phyloP scores from a whole-genome alignment of 345 rosid species.

The Carallia brachiata region DNA sequence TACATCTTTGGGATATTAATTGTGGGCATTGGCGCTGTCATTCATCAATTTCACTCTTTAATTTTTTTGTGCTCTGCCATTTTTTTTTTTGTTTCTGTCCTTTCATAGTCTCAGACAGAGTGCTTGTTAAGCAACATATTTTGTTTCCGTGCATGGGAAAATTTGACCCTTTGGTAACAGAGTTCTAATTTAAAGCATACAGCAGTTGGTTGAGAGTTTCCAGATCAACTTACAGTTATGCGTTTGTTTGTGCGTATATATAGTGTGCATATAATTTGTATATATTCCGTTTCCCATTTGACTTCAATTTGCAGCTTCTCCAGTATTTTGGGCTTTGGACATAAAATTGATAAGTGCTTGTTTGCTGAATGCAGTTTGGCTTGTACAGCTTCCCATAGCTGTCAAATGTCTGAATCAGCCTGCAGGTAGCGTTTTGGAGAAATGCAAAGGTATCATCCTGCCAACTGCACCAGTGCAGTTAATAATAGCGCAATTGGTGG shows the following conservation, averaged over 20 bases:
- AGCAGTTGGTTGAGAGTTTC: not conserved
- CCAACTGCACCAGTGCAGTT: slow-evolving; percentile 94
- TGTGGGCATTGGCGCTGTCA: not conserved
- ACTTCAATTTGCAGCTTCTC: not conserved
- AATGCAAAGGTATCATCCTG: slow-evolving; percentile 97
- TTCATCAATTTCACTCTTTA: not conserved
- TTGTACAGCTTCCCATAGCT: slow-evolving; percentile 33
- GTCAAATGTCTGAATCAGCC: slow-evolving; percentile 70
- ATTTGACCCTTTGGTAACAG: not conserved
- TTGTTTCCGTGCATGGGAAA: not conserved
- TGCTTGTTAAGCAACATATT: not conserved
- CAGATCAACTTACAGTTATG: not conserved
- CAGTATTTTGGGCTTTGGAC: slow-evolving; percentile 4
- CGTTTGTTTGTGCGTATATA: not conserved
- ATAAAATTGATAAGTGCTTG: not conserved
- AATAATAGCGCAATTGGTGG: slow-evolving; percentile 76
- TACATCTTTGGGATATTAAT: not conserved
- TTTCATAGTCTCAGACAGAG: not conserved
- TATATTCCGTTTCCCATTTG: too few relatives aligned
- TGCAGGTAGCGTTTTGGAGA: slow-evolving; percentile 87
- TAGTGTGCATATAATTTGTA: too few relatives aligned
- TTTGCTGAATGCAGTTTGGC: slow-evolving; percentile 34
- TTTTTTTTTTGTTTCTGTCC: not conserved
- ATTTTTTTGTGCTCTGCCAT: not conserved
- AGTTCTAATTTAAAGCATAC: not conserved